Evolutionary conservation across 495 filamentous ascomycete genomes (phyloP).

Genomic region (Paragyromitra xinjiangensis): DNA sequence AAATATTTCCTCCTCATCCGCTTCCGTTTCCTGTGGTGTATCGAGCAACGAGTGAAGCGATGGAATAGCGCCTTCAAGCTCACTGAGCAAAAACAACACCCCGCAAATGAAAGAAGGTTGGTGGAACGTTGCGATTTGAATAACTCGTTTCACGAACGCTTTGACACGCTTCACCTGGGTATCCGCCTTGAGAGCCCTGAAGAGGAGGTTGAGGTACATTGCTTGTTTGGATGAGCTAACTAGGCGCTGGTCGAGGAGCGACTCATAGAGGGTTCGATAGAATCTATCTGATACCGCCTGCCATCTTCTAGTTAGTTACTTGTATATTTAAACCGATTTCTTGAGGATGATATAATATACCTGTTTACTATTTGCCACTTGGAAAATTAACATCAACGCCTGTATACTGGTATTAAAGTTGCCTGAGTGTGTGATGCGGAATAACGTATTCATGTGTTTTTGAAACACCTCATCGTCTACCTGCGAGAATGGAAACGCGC

Average conservation of each 20-base stretch:
- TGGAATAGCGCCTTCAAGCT: slow-evolving; percentile 78
- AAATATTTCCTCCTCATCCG: slow-evolving; percentile 70
- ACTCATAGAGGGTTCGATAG: slow-evolving; percentile 94
- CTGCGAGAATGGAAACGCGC: slow-evolving; percentile 90
- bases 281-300: slow-evolving; percentile 77
- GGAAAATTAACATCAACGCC: slow-evolving; percentile 93
- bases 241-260: slow-evolving; percentile 86
- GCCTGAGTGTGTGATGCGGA: slow-evolving; percentile 93
- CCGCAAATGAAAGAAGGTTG: slow-evolving; percentile 93
- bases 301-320: slow-evolving; percentile 38
- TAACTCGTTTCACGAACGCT: slow-evolving; percentile 90
- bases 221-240: slow-evolving; percentile 92
- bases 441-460: slow-evolving; percentile 89
- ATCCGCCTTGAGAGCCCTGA: slow-evolving; percentile 84
- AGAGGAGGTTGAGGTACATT: slow-evolving; percentile 91
- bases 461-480: slow-evolving; percentile 67
- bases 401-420: slow-evolving; percentile 99
- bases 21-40: slow-evolving; percentile 76
- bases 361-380: slow-evolving; percentile 81
- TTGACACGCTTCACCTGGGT: slow-evolving; percentile 87
- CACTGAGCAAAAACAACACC: slow-evolving; percentile 83
- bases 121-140: slow-evolving; percentile 84
- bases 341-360: slow-evolving; percentile 48
- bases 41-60: slow-evolving; percentile 76
- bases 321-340: not conserved